Evolutionary conservation across 305 asterid species (phyloP), one percentile per base, ranked within the genome.

Genomic region (Fraxinus ornus): DNA sequence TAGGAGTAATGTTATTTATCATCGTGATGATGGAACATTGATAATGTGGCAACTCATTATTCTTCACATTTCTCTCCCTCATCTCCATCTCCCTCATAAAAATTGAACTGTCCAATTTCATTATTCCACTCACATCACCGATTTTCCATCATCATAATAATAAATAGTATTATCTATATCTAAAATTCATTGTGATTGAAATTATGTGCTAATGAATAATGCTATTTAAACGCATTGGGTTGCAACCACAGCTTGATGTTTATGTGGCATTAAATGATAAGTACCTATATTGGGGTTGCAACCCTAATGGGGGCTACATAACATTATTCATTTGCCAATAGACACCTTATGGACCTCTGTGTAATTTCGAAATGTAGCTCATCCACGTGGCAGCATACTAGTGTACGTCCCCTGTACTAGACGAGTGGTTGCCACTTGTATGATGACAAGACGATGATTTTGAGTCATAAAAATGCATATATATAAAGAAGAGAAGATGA

Each of bases 341-440:
- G 8, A 47, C 76, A 77, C 81, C 82, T 22, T 80, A 26, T 30
- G 60, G 1, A 36, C 12, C 33, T 26, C 17, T 10, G 5, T 7
- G 71, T n/a, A 37, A 80, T 49, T 78, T 13, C 55, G 86, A 84
- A 41, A 0, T 1, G 26, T 35, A 10, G 33, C 60, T 62, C 35
- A 5, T 37, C 87, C 88, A 87, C 87, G 86, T 81, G 88, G 86
- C 84, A 7, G 3, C 1, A 24, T 5, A n/a, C 7, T 13, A 35
- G 17, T 47, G 44, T 78, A 44, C 39, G 13, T 2, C 30, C 44
- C 12, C 39, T 41, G 39, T 4, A 13, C 12, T 64, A 9, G 73
- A 24, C 17, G 33, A 64, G 10, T 64, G n/a, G 21, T 8, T 37
- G 78, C 86, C 86, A 80, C 84, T 78, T 79, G 78, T 57, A 28